Evolutionary conservation across 805 yeast genomes (phyloP).

Genomic region (Torulaspora maleeae): DNA sequence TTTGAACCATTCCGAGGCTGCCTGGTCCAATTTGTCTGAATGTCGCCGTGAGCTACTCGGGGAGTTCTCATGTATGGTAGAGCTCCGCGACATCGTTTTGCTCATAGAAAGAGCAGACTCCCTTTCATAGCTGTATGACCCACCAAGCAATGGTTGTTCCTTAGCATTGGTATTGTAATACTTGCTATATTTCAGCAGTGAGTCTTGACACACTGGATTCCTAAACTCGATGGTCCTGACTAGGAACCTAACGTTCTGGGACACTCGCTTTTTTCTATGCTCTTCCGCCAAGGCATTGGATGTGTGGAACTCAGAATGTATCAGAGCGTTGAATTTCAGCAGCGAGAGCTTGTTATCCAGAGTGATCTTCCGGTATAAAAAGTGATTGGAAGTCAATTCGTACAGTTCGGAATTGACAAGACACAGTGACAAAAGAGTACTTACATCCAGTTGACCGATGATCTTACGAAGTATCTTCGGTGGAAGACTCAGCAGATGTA

Average conservation of each 20-base stretch:
- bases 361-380: conserved; percentile 27
- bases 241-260: conserved; percentile 28
- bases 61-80: conserved; percentile 1
- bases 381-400: conserved; percentile 22
- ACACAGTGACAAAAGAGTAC: conserved; percentile 23
- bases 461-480: conserved; percentile 23
- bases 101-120: not conserved
- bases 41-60: conserved; percentile 1
- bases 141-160: conserved; percentile 24
- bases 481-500: conserved; percentile 24
- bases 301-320: conserved; percentile 32
- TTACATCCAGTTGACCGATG: conserved; percentile 23
- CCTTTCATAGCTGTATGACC: conserved; percentile 22
- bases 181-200: conserved; percentile 32
- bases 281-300: conserved; percentile 13
- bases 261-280: conserved; percentile 1
- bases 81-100: conserved; percentile 3
- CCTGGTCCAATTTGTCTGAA: conserved; percentile 8
- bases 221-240: conserved; percentile 29
- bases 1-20: conserved; percentile 22
- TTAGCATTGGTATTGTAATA: conserved; percentile 18
- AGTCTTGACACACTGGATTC: conserved; percentile 34
- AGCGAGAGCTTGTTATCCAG: conserved; percentile 26
- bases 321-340: conserved; percentile 29
- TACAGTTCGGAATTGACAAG: conserved; percentile 26